Base-by-base conservation (phyloP, 2,329 filamentous ascomycete genomes). In the Fusarium sp. region DNA sequence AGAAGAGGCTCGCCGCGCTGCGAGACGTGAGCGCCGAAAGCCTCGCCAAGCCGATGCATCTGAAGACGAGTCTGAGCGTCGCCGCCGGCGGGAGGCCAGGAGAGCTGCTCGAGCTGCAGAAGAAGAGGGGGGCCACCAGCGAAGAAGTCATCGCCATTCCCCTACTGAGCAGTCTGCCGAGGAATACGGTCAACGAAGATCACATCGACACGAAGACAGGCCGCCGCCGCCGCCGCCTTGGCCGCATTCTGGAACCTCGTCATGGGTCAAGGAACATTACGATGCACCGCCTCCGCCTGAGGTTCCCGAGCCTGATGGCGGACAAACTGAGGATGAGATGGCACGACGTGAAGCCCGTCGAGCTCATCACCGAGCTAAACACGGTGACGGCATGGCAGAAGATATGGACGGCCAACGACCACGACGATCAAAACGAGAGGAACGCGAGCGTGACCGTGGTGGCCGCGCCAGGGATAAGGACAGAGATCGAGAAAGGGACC, bases 201-300 rank as follows among this genome's bases (percentile, higher is more conserved):
- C 75, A 44, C 75, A 76, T 12, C 74, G 71, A 12, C 72, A 75
- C 28, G 78, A 72, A 24, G 71, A 75, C 36, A 67, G 52, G 36
- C 52, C 76, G 22, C 52, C 76, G 31, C 65, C 57, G 7, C 61
- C 56, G 7, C 61, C 79, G 8, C 78, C 77, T 9, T 88, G 86
- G 86, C 86, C 86, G 15, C 84, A 88, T 70, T 87, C 83, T 7
- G 86, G 86, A 25, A 88, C 86, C 0, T 85, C 84, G 8, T 88
- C 85, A 0, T 89, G 87, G 87, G 86, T 88, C 5, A 88, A 88
- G 73, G 85, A 88, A 11, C 82, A 87, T 65, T 85, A 83, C 3
- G 86, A 88, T 65, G 85, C 85, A 4, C 84, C 84, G 2, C 85
- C 85, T 3, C 85, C 86, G 2, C 85, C 84, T 1, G 79, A 80